These are phyloP conservation scores for Colletotrichum incanum DNA, from an alignment of 2,329 filamentous ascomycete genomes.

Conservation along the genomic window DNA sequence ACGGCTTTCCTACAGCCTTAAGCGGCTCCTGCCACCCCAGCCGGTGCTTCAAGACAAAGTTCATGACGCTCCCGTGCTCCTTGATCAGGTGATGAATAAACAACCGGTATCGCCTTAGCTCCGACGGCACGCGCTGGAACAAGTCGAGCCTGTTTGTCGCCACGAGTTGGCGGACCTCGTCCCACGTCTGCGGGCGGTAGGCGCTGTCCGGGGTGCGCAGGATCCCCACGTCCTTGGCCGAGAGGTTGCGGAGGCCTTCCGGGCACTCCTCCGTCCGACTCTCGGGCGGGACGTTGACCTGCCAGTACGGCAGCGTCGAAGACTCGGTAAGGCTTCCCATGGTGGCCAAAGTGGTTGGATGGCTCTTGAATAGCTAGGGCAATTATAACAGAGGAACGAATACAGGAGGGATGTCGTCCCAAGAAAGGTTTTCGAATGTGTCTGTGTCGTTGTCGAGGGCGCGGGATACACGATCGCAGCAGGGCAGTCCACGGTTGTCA, in stretches of 20 bases:
- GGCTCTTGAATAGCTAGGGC: neutral
- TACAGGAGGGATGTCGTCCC: neutral
- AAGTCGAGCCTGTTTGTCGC: conserved; percentile 77
- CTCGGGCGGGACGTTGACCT: conserved; percentile 79
- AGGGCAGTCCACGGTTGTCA: conserved; percentile 30
- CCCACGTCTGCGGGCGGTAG: conserved; percentile 79
- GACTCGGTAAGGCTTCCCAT: conserved; percentile 36
- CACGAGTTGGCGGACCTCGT: conserved; percentile 76
- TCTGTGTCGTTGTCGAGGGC: neutral
- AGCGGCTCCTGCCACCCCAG: conserved; percentile 73
- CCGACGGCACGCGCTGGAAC: conserved; percentile 83
- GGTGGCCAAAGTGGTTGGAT: neutral
- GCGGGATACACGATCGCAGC: conserved; percentile 20
- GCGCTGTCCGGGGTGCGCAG: conserved; percentile 79
- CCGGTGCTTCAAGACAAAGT: conserved; percentile 80
- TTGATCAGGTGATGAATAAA: conserved; percentile 76
- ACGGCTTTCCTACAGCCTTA: conserved; percentile 53
- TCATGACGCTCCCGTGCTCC: conserved; percentile 82
- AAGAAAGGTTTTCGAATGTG: neutral
- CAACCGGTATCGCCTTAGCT: conserved; percentile 83
- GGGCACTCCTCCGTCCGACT: conserved; percentile 80
- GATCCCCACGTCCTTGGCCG: conserved; percentile 78
- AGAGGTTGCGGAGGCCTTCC: conserved; percentile 74
- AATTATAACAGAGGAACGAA: neutral
- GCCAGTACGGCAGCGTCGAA: conserved; percentile 78